Evolutionary conservation across 148 eudicot genomes (phyloP).

Genomic region (Vaccinium vitisidaea): DNA sequence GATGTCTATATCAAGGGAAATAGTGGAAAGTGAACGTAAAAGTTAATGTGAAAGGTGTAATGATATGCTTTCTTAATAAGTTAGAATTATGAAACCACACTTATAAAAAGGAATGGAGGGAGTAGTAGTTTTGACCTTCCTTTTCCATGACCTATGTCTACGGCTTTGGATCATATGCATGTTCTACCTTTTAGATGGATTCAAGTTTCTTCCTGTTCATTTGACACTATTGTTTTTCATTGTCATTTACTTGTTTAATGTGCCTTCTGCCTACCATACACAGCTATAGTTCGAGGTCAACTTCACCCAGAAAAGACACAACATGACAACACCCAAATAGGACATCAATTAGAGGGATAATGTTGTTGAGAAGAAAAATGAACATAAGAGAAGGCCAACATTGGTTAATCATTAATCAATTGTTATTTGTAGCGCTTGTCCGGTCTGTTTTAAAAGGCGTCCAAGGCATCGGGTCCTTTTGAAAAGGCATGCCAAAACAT

Average conservation of each 20-base stretch:
- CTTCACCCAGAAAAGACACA: neutral
- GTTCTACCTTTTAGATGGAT: neutral
- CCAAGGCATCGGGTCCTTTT: neutral
- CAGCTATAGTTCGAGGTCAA: neutral
- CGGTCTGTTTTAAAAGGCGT: neutral
- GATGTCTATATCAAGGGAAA: too few relatives aligned
- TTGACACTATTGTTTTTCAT: neutral
- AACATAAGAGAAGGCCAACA: slow-evolving; percentile 2
- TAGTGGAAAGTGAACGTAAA: too few relatives aligned
- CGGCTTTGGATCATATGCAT: neutral
- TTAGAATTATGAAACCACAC: too few relatives aligned
- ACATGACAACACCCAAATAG: neutral
- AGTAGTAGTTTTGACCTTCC: neutral
- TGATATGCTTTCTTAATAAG: too few relatives aligned
- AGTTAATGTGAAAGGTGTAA: too few relatives aligned
- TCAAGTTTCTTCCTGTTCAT: neutral
- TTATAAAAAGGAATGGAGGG: too few relatives aligned
- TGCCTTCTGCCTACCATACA: neutral
- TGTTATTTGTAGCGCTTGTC: neutral
- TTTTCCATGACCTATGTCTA: neutral
- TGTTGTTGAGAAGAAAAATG: neutral
- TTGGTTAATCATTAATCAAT: neutral
- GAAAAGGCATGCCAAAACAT: neutral
- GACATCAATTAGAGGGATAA: neutral
- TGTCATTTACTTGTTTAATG: neutral